Percentiles rank a stretch among this genome's conserved stretches.
Conservation (phyloP, 2,329 filamentous ascomycete genomes). For the Aspergillus flavus region DNA sequence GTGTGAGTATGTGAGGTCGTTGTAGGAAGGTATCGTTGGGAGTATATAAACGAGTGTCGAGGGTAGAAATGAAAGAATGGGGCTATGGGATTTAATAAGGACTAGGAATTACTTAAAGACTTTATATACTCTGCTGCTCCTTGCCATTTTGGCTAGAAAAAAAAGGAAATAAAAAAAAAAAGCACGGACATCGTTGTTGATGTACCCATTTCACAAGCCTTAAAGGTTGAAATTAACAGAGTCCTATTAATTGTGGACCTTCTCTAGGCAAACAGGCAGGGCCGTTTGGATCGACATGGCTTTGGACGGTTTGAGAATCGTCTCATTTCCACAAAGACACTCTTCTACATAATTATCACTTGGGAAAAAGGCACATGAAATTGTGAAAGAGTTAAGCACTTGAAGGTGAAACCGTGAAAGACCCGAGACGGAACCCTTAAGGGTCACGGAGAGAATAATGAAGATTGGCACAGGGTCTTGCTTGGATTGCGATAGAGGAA, state of each 20-base stretch:
- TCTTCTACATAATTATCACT: not conserved
- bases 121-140: not conserved
- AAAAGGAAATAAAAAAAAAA: constrained; percentile 1
- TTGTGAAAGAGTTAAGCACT: not conserved
- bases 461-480: not conserved
- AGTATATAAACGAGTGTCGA: not conserved
- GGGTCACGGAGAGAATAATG: not conserved
- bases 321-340: not conserved
- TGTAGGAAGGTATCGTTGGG: not conserved
- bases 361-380: not conserved
- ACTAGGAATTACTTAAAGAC: not conserved
- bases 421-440: not conserved
- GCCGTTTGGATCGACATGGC: not conserved
- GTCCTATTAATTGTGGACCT: not conserved
- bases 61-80: not conserved
- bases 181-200: not conserved
- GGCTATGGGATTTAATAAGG: not conserved
- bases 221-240: not conserved
- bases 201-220: not conserved
- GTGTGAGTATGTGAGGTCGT: not conserved
- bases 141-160: not conserved
- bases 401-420: not conserved
- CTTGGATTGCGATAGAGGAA: not conserved
- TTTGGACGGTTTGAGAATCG: not conserved
- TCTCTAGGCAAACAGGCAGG: not conserved